Evolutionary conservation across 345 rosid species (phyloP).

Genomic region (Eucalyptus marginata): DNA sequence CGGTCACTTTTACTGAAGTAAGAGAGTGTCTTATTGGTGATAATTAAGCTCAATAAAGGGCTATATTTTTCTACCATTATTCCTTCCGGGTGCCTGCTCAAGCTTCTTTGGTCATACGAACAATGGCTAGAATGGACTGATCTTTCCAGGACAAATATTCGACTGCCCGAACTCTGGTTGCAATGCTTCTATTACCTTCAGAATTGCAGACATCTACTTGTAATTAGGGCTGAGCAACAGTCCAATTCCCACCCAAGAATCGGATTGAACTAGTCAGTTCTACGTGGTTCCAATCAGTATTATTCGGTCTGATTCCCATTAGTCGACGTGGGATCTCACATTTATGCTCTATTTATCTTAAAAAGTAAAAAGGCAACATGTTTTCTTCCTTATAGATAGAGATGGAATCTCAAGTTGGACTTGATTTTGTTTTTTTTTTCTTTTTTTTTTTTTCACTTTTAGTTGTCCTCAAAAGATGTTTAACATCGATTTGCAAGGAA

Average conservation of each 20-base stretch:
- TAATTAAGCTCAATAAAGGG: neutral
- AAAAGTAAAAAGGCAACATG: no score
- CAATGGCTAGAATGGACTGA: neutral
- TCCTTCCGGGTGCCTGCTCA: no score
- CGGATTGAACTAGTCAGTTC: accelerated
- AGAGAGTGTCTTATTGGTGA: neutral
- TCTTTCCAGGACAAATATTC: neutral
- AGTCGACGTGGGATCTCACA: neutral
- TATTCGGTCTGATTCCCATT: neutral
- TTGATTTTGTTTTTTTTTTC: neutral
- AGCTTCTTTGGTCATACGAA: no score
- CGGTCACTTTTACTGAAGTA: neutral
- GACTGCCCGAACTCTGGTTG: neutral
- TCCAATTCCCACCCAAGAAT: no score
- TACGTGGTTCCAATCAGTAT: no score
- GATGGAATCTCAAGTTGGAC: neutral
- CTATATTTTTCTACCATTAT: no score
- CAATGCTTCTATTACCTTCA: no score
- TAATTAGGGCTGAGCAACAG: neutral
- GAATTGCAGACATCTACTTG: no score
- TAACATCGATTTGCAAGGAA: no score
- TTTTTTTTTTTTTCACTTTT: neutral
- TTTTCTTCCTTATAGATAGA: neutral
- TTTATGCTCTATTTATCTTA: neutral
- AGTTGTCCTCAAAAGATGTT: neutral